Percentiles rank a stretch among this genome's conserved stretches.
These are phyloP conservation scores for Dactylorhiza incarnata DNA, from an alignment of 106 monocot species.

Conservation along the genomic window DNA sequence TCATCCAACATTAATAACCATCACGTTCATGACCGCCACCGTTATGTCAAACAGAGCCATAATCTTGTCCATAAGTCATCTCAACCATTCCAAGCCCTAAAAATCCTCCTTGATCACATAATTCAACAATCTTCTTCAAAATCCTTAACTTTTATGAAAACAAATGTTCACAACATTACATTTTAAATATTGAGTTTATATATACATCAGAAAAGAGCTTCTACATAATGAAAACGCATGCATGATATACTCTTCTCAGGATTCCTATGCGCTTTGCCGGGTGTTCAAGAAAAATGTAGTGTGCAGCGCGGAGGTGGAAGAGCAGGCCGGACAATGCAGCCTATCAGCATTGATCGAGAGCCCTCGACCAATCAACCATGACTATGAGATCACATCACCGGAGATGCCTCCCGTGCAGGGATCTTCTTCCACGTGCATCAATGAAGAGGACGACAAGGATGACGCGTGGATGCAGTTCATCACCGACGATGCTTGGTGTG, in stretches of 20 bases:
- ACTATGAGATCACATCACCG: slow-evolving; percentile 43
- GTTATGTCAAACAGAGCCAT: too few species aligned
- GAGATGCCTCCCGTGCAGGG: slow-evolving; percentile 25
- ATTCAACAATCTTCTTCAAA: too few species aligned
- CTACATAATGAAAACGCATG: neutral
- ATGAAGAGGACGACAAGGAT: slow-evolving; percentile 63
- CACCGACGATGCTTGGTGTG: slow-evolving; percentile 80
- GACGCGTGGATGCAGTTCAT: slow-evolving; percentile 97
- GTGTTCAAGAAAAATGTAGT: slow-evolving; percentile 88
- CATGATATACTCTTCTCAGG: slow-evolving; percentile 26
- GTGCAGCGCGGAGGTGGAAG: slow-evolving; percentile 32
- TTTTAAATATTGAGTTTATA: neutral
- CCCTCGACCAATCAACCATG: slow-evolving; percentile 9
- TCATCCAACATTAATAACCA: too few species aligned
- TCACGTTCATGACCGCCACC: too few species aligned
- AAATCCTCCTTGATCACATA: too few species aligned
- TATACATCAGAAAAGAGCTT: neutral
- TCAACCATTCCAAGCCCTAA: too few species aligned
- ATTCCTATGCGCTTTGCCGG: slow-evolving; percentile 78
- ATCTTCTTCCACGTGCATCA: slow-evolving; percentile 38
- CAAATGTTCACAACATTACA: too few species aligned
- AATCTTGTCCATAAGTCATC: too few species aligned
- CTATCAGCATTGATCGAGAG: slow-evolving; percentile 21
- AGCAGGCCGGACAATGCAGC: slow-evolving; percentile 36
- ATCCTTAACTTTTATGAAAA: too few species aligned